These are phyloP conservation scores for Dothideomycetes sp. DNA, from an alignment of 2,329 filamentous ascomycete species.

Conservation along the genomic window DNA sequence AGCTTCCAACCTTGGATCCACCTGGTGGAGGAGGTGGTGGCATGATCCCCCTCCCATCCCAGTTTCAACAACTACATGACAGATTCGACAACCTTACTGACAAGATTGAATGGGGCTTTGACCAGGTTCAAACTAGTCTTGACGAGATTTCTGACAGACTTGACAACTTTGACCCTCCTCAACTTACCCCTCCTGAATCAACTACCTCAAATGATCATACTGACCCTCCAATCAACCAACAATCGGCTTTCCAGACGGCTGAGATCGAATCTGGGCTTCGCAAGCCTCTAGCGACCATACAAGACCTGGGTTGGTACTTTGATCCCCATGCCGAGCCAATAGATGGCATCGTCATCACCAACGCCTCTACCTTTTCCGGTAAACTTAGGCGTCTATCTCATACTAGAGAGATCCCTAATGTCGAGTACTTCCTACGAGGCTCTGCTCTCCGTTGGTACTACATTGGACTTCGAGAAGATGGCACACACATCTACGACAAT, in stretches of 20 bases:
- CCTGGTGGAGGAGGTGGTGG: too few species aligned
- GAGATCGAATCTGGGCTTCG: too few species aligned
- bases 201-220: not conserved
- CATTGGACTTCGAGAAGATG: not conserved
- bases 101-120: not conserved
- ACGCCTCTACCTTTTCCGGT: constrained; percentile 1
- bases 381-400: constrained; percentile 3
- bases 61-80: not conserved
- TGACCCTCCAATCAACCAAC: not conserved
- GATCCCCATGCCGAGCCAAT: not conserved
- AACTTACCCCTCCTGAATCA: constrained; percentile 3
- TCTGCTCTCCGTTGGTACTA: constrained; percentile 4
- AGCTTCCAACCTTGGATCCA: not conserved
- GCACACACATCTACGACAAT: not conserved
- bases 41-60: too few species aligned
- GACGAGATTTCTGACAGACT: constrained; percentile 1
- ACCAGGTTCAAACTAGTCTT: not conserved
- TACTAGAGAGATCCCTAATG: constrained; percentile 1
- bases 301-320: constrained; percentile 6
- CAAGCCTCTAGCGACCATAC: not conserved
- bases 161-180: not conserved
- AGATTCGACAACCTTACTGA: not conserved
- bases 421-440: constrained; percentile 2
- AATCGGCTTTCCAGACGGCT: not conserved
- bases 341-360: not conserved